Conservation (phyloP, 2,329 filamentous ascomycete species). For the Metarhizium sp. region DNA sequence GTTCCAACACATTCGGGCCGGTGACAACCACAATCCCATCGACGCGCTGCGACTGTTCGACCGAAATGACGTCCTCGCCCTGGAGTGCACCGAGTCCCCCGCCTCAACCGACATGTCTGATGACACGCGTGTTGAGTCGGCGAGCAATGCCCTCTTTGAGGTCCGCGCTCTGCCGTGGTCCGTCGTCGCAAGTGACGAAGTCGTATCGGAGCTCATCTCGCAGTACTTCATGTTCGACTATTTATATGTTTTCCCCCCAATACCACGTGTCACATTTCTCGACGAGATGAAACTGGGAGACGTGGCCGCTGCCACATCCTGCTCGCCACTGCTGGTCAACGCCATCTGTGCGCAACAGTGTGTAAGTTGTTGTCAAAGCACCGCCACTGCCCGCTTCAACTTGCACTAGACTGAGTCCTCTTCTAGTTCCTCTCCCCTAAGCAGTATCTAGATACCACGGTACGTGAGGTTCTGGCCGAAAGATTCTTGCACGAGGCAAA, state of each 20-base stretch:
- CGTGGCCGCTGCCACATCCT: background rate
- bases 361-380: background rate
- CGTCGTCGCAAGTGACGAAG: background rate
- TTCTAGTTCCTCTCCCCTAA: slow-evolving; percentile 1
- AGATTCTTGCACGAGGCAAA: slow-evolving; percentile 3
- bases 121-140: background rate
- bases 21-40: slow-evolving; percentile 1
- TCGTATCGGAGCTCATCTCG: slow-evolving; percentile 4
- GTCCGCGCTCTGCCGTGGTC: slow-evolving; percentile 3
- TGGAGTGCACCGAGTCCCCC: background rate
- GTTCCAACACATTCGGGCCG: slow-evolving; percentile 2
- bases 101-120: slow-evolving; percentile 1
- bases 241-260: slow-evolving; percentile 5
- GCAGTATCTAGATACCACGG: background rate
- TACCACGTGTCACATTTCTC: background rate
- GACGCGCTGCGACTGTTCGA: slow-evolving; percentile 1
- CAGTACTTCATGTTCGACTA: slow-evolving; percentile 6
- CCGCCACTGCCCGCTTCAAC: background rate
- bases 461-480: slow-evolving; percentile 3
- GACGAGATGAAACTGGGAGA: background rate
- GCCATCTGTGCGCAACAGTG: slow-evolving; percentile 6
- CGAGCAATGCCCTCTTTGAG: background rate
- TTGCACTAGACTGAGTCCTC: background rate
- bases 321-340: slow-evolving; percentile 4
- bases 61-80: background rate